phyloP scores from a whole-genome alignment of 345 rosid species.

The Ceriops decandra region DNA sequence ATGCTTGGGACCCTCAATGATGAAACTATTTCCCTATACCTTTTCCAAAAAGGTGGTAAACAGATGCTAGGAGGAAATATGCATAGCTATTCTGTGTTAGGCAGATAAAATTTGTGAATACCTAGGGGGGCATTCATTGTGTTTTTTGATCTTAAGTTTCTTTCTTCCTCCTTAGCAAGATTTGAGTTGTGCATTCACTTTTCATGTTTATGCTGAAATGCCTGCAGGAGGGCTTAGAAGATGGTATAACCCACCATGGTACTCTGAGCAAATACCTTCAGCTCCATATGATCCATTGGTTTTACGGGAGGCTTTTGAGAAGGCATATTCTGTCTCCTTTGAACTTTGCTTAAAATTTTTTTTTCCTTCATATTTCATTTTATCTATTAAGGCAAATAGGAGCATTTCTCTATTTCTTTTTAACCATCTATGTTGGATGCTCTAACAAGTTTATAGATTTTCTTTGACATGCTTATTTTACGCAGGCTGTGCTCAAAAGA shows the following conservation, averaged over 20 bases:
- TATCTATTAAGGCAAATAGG: neutral
- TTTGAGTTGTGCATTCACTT: neutral
- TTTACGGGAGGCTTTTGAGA: constrained; percentile 58
- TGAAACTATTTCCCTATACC: too few species aligned
- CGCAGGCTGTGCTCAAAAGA: constrained; percentile 73
- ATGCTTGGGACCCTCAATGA: too few species aligned
- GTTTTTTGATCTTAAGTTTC: too few species aligned
- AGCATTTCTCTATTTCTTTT: neutral
- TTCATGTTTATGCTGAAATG: constrained; percentile 11
- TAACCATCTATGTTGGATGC: neutral
- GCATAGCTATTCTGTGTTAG: too few species aligned
- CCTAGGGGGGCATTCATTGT: too few species aligned
- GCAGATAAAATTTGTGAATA: too few species aligned
- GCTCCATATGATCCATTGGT: constrained; percentile 52
- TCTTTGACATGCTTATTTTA: neutral
- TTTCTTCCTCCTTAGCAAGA: too few species aligned
- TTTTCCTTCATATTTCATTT: neutral
- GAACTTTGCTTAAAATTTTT: neutral
- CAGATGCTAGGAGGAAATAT: too few species aligned
- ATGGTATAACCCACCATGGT: constrained; percentile 83
- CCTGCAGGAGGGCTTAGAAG: constrained; percentile 64
- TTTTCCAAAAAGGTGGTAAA: too few species aligned
- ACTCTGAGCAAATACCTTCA: constrained; percentile 61
- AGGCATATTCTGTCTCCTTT: constrained; percentile 38
- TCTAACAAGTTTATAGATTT: neutral